Conservation (phyloP, 148 eudicot species). For the Beta vulgaris region DNA sequence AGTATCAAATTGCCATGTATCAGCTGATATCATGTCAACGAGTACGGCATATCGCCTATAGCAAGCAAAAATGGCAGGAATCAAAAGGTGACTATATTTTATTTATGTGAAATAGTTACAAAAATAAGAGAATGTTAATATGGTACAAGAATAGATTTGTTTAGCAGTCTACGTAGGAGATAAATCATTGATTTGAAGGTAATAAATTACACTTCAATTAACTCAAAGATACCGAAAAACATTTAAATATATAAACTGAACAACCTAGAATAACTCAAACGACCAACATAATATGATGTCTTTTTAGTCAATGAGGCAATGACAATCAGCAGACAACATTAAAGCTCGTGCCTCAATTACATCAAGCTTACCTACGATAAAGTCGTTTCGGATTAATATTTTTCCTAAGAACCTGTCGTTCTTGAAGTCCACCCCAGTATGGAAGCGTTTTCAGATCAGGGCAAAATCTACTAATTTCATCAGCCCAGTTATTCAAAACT, state of each 20-base stretch:
- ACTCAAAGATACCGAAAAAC: not conserved
- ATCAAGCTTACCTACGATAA: constrained; percentile 65
- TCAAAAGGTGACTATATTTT: not conserved
- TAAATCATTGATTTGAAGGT: not conserved
- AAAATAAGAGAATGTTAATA: too few relatives aligned
- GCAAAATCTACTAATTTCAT: constrained; percentile 94
- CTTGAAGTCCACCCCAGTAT: constrained; percentile 96
- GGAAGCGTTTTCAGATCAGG: constrained; percentile 95
- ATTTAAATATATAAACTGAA: not conserved
- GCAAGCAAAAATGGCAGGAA: not conserved
- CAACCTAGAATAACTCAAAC: not conserved
- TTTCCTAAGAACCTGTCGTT: constrained; percentile 81
- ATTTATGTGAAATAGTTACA: too few relatives aligned
- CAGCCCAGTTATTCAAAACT: constrained; percentile 98
- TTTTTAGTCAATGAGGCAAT: not conserved
- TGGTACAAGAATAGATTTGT: too few relatives aligned
- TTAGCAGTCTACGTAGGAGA: not conserved
- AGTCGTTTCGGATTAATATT: constrained; percentile 95
- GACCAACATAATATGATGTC: not conserved
- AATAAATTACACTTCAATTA: not conserved
- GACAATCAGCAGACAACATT: not conserved
- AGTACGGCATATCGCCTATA: too few relatives aligned
- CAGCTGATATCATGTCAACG: not conserved
- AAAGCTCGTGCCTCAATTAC: not conserved
- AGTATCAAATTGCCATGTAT: not conserved